A percentile compares a stretch with the other conserved stretches of the same genome.
phyloP scores from a whole-genome alignment of 225 moss, liverwort and hornwort genomes.

The Bryum argenteum region DNA sequence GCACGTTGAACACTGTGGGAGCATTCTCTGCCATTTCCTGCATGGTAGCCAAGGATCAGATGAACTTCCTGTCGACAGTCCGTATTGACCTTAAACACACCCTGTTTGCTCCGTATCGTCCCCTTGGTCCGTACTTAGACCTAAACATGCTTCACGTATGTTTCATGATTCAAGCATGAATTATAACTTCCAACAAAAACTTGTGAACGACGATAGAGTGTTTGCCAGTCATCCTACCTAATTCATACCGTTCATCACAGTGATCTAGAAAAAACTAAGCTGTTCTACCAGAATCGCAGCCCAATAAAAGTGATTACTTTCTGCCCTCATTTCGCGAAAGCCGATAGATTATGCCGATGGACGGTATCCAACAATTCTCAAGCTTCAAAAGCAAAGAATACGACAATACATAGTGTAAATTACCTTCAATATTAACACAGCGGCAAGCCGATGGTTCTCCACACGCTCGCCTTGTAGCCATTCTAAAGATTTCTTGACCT shows the following conservation, averaged over 20 bases:
- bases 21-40: slow-evolving; percentile 99
- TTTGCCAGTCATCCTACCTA: slow-evolving; percentile 10
- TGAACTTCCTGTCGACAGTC: slow-evolving; percentile 17
- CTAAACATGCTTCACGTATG: background rate
- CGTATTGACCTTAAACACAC: slow-evolving; percentile 9
- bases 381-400: slow-evolving; percentile 6
- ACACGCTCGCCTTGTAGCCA: slow-evolving; percentile 84
- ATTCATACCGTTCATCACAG: background rate
- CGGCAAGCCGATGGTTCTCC: slow-evolving; percentile 82
- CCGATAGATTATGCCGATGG: background rate
- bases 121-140: background rate
- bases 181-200: background rate
- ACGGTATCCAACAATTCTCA: background rate
- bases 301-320: background rate
- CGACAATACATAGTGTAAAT: background rate
- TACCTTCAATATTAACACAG: slow-evolving; percentile 93
- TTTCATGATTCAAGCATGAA: background rate
- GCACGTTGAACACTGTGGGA: slow-evolving; percentile 97
- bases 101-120: background rate
- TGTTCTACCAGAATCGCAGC: slow-evolving; percentile 5
- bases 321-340: slow-evolving; percentile 3
- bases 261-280: background rate
- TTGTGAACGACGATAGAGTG: background rate
- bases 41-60: slow-evolving; percentile 23
- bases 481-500: slow-evolving; percentile 89